These are phyloP conservation scores for Penicillium sp. DNA, from an alignment of 2,329 filamentous ascomycete genomes.

Conservation along the genomic window DNA sequence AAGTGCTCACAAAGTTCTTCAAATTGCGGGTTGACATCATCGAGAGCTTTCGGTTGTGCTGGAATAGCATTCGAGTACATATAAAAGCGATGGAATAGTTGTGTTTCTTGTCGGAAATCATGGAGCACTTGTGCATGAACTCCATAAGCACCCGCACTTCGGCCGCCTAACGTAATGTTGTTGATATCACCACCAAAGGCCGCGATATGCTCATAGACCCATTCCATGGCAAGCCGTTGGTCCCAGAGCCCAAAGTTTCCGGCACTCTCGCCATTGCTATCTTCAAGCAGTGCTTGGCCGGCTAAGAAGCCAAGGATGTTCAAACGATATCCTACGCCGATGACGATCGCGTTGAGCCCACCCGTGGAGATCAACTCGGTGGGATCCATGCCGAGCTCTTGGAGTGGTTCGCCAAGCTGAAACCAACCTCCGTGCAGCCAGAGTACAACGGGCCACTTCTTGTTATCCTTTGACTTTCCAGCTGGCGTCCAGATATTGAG, in stretches of 20 bases:
- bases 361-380: constrained; percentile 41
- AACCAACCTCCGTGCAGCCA: constrained; percentile 51
- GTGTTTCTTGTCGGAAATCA: constrained; percentile 42
- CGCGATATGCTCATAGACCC: constrained; percentile 52
- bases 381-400: constrained; percentile 46
- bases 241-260: constrained; percentile 51
- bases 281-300: constrained; percentile 39
- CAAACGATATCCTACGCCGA: constrained; percentile 52
- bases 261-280: constrained; percentile 24
- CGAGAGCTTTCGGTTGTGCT: constrained; percentile 44
- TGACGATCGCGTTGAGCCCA: constrained; percentile 42
- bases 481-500: constrained; percentile 53
- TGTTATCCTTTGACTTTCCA: constrained; percentile 8
- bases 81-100: constrained; percentile 38
- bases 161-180: constrained; percentile 49
- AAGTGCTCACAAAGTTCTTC: constrained; percentile 45
- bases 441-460: constrained; percentile 35
- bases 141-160: constrained; percentile 49
- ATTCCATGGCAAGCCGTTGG: constrained; percentile 53
- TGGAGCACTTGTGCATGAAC: constrained; percentile 38
- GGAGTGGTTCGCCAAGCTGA: constrained; percentile 48
- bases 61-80: constrained; percentile 52
- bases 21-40: constrained; percentile 44
- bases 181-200: constrained; percentile 48
- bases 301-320: constrained; percentile 54